Evolutionary conservation across 345 rosid species (phyloP).

Genomic region (Boechera stricta): DNA sequence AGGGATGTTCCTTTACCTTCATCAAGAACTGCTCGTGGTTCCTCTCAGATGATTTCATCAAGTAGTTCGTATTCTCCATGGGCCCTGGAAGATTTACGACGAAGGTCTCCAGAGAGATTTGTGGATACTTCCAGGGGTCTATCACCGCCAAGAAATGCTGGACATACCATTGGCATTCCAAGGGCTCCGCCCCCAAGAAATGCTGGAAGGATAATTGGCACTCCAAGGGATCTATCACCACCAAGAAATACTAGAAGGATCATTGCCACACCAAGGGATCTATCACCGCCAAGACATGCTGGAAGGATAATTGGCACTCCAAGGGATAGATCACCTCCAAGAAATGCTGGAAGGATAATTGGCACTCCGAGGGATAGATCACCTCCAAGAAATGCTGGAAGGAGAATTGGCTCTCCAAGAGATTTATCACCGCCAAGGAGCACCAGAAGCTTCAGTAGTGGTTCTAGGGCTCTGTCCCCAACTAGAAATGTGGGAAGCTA

Average conservation of each 20-base stretch:
- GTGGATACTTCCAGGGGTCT: constrained; percentile 61
- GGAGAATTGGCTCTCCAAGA: constrained; percentile 49
- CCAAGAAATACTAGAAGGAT: constrained; percentile 30
- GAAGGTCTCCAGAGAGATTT: constrained; percentile 73
- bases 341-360: constrained; percentile 15
- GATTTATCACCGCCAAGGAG: constrained; percentile 40
- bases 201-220: constrained; percentile 52
- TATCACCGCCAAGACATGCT: constrained; percentile 51
- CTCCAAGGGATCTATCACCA: constrained; percentile 62
- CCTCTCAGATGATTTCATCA: constrained; percentile 55
- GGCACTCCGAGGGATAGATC: constrained; percentile 14
- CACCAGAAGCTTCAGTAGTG: constrained; percentile 30
- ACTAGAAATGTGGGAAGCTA: constrained; percentile 39
- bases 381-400: constrained; percentile 31
- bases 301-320: constrained; percentile 1
- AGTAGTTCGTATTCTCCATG: constrained; percentile 67
- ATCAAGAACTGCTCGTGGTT: constrained; percentile 58
- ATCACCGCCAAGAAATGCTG: constrained; percentile 61
- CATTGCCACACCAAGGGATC: constrained; percentile 50
- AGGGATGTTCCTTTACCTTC: constrained; percentile 61
- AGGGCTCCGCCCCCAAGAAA: constrained; percentile 48
- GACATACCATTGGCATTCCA: constrained; percentile 33
- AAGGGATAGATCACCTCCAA: constrained; percentile 32
- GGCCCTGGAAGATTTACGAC: constrained; percentile 69
- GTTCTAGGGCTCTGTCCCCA: constrained; percentile 40